A percentile compares a stretch with the other conserved stretches of the same genome.
Conservation (phyloP, 768 basidiomycete genomes). For the Panaeolus papilionaceus region DNA sequence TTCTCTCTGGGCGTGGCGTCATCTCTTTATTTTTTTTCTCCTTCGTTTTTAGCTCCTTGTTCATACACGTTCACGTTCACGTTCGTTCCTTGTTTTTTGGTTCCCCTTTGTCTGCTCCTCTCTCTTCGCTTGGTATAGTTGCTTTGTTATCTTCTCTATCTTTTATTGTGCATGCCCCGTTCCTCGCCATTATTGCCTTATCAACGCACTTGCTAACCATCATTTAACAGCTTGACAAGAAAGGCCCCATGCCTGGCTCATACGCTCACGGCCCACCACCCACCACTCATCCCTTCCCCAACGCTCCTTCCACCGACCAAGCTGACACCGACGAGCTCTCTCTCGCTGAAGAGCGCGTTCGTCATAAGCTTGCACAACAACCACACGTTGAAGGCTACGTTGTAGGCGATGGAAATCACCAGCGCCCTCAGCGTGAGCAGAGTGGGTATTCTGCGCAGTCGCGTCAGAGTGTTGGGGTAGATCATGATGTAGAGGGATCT, state of each 20-base stretch:
- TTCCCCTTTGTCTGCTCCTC: no score
- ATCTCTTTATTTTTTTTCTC: no score
- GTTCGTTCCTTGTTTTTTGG: no score
- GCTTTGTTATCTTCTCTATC: neutral
- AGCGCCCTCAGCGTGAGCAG: neutral
- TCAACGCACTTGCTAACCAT: neutral
- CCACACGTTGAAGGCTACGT: neutral
- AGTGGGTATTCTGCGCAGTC: neutral
- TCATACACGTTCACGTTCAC: no score
- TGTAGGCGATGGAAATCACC: neutral
- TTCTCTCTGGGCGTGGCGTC: no score
- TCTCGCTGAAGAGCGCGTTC: neutral
- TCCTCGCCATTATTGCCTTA: no score
- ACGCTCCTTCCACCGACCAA: neutral
- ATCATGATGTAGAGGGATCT: neutral
- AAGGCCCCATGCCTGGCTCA: slow-evolving; percentile 16
- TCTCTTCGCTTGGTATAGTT: no score
- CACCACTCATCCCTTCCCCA: neutral
- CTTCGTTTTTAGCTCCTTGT: no score
- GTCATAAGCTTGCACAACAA: neutral
- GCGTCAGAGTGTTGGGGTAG: neutral
- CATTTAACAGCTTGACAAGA: slow-evolving; percentile 28
- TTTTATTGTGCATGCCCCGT: neutral
- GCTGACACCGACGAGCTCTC: slow-evolving; percentile 13
- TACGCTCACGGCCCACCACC: neutral